Evolutionary conservation across 106 monocot genomes (phyloP).

Genomic region (Dendrobium huoshanense): DNA sequence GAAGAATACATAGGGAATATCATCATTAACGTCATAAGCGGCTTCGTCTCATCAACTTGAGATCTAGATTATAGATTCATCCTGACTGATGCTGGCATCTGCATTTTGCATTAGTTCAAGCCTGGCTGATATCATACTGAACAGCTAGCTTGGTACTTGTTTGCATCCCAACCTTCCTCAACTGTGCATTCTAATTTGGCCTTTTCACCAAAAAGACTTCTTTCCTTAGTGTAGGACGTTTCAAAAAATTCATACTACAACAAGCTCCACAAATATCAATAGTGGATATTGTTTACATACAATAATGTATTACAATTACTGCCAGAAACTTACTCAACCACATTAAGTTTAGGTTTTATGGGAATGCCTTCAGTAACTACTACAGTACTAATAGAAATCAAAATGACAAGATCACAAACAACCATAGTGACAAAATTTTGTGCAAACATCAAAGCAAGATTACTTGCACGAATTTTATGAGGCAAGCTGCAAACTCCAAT

Average conservation of each 20-base stretch:
- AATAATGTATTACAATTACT: neutral
- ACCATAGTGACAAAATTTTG: neutral
- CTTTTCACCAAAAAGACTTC: neutral
- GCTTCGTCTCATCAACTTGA: neutral
- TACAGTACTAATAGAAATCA: neutral
- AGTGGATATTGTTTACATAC: neutral
- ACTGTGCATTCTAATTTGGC: neutral
- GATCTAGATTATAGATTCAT: neutral
- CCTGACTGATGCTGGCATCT: neutral
- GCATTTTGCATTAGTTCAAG: neutral
- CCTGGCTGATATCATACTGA: neutral
- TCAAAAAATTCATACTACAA: neutral
- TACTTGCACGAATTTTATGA: neutral
- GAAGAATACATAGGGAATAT: neutral
- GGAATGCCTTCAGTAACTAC: neutral
- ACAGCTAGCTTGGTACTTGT: neutral
- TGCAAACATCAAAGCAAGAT: neutral
- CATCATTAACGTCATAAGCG: neutral
- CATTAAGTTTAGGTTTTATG: neutral
- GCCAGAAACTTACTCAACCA: neutral
- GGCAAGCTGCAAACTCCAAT: too few species aligned
- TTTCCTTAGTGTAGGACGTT: neutral
- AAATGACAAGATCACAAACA: neutral
- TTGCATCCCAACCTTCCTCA: neutral
- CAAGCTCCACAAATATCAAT: neutral